phyloP scores from a whole-genome alignment of 352 stramenopile genomes.

The Globisporangium nodosum region DNA sequence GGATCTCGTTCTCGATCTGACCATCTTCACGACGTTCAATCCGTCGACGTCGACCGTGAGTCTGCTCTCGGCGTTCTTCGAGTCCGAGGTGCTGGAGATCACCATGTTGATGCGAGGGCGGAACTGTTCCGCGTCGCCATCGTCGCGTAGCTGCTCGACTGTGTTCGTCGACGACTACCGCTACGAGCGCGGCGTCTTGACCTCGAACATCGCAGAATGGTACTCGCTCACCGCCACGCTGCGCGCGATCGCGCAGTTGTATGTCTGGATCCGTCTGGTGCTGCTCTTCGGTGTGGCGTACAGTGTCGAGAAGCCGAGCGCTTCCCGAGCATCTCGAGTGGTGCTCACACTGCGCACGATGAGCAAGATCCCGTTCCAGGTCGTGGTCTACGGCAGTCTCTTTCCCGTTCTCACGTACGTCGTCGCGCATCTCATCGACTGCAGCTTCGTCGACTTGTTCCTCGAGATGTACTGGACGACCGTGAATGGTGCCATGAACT shows the following conservation, averaged over 20 bases:
- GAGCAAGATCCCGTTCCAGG: slow-evolving; percentile 42
- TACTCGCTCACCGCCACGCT: slow-evolving; percentile 23
- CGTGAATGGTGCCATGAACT: slow-evolving; percentile 8
- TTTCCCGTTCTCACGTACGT: slow-evolving; percentile 36
- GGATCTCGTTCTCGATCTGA: slow-evolving; percentile 12
- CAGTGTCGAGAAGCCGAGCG: background rate
- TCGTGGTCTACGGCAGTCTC: slow-evolving; percentile 43
- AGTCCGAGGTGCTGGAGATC: slow-evolving; percentile 19
- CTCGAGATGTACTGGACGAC: slow-evolving; percentile 34
- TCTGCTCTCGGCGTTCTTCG: slow-evolving; percentile 11
- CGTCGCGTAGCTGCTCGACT: slow-evolving; percentile 11
- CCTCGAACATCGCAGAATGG: slow-evolving; percentile 30
- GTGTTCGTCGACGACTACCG: slow-evolving; percentile 51
- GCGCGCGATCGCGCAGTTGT: slow-evolving; percentile 28
- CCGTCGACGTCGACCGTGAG: slow-evolving; percentile 5
- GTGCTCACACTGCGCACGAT: slow-evolving; percentile 11
- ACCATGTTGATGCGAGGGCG: slow-evolving; percentile 20
- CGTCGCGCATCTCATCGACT: slow-evolving; percentile 31
- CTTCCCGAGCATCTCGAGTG: background rate
- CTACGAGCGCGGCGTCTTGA: slow-evolving; percentile 33
- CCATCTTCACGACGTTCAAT: slow-evolving; percentile 12
- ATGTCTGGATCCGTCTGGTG: slow-evolving; percentile 40
- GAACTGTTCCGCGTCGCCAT: background rate
- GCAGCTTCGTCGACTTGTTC: slow-evolving; percentile 29
- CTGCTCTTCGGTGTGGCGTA: slow-evolving; percentile 28